phyloP scores from a whole-genome alignment of 2,329 filamentous ascomycete species.

The Tympanopsis confertula region DNA sequence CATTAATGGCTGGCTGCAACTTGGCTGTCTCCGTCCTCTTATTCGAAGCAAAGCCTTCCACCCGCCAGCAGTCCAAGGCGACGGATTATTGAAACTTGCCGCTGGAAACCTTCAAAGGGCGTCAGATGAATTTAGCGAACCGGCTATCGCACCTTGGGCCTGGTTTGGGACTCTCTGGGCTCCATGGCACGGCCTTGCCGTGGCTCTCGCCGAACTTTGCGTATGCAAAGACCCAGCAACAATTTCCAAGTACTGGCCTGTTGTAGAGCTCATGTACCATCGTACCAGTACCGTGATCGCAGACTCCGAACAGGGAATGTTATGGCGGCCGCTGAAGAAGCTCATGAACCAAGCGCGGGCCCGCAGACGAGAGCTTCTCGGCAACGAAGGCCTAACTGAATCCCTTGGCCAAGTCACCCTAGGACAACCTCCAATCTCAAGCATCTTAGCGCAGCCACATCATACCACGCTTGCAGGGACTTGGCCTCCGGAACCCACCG shows the following conservation, averaged over 20 bases:
- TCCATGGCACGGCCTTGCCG: slow-evolving; percentile 17
- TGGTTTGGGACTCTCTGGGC: slow-evolving; percentile 16
- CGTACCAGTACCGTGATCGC: background rate
- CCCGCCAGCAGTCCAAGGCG: slow-evolving; percentile 8
- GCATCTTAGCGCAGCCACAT: no score
- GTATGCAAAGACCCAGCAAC: slow-evolving; percentile 3
- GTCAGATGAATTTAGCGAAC: background rate
- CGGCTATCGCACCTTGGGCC: slow-evolving; percentile 8
- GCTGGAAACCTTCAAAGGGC: background rate
- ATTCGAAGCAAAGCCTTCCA: slow-evolving; percentile 10
- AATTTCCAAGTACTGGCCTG: background rate
- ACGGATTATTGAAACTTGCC: background rate
- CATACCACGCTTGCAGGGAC: no score
- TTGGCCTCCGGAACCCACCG: background rate
- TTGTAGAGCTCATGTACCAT: background rate
- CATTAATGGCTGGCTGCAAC: slow-evolving; percentile 13
- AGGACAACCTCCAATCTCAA: no score
- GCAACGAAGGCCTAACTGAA: background rate
- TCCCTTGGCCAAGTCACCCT: background rate
- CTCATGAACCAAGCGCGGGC: background rate
- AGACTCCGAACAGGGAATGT: background rate
- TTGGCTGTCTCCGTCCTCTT: slow-evolving; percentile 14
- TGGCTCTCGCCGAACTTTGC: slow-evolving; percentile 17
- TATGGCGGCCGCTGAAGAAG: background rate
- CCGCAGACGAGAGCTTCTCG: background rate